Percentiles rank a stretch among this genome's conserved stretches.
phyloP scores from a whole-genome alignment of 768 basidiomycete genomes.

The Rhodotorula graminis region DNA sequence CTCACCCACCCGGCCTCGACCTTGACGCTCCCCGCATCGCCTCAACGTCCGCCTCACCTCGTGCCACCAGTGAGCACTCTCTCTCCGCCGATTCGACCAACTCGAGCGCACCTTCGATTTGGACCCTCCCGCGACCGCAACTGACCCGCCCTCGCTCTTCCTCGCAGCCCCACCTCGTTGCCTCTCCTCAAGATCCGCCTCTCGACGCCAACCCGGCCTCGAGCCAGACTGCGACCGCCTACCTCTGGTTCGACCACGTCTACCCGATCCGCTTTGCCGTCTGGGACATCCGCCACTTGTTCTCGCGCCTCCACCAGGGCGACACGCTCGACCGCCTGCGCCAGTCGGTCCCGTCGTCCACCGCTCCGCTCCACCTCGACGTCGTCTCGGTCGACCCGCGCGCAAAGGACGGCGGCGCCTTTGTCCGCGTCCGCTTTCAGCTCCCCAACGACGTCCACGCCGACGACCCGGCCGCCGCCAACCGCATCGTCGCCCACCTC shows the following conservation, averaged over 20 bases:
- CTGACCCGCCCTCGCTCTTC: too few relatives aligned
- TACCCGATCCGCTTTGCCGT: constrained; percentile 24
- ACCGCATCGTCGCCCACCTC: neutral
- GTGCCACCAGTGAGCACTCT: too few relatives aligned
- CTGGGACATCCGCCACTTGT: constrained; percentile 52
- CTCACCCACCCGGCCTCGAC: too few relatives aligned
- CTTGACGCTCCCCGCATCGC: too few relatives aligned
- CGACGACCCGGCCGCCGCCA: neutral
- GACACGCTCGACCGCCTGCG: constrained; percentile 55
- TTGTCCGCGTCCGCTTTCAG: constrained; percentile 65
- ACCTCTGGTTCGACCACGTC: constrained; percentile 6
- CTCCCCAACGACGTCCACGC: constrained; percentile 33
- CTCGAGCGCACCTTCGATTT: too few relatives aligned
- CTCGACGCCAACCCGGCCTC: too few relatives aligned
- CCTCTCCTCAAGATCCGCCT: too few relatives aligned
- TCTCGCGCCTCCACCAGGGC: constrained; percentile 61
- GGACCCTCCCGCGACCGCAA: too few relatives aligned
- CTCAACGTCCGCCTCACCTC: too few relatives aligned
- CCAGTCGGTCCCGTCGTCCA: constrained; percentile 53
- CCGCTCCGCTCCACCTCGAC: constrained; percentile 59
- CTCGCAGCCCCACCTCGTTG: too few relatives aligned
- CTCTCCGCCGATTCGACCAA: too few relatives aligned
- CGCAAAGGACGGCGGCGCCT: constrained; percentile 77
- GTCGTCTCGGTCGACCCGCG: constrained; percentile 59
- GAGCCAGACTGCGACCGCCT: neutral